A percentile compares a stretch with the other conserved stretches of the same genome.
Evolutionary conservation across 2,329 filamentous ascomycete genomes (phyloP).

Genomic region (Raffaelea deltoideospora): DNA sequence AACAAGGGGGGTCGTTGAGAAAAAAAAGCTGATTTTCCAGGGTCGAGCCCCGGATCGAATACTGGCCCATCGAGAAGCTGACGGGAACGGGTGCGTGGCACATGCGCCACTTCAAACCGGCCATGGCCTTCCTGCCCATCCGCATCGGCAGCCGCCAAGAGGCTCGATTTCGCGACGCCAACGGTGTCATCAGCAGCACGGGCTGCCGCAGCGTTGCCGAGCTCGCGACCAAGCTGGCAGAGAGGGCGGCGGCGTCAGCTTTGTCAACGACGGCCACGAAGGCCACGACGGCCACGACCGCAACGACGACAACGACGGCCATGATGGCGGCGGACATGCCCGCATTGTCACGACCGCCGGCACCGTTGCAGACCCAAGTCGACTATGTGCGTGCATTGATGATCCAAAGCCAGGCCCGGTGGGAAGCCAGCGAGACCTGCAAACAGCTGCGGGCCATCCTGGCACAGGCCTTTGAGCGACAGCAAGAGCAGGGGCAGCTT

Average conservation of each 20-base stretch:
- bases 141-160: constrained; percentile 6
- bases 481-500: too few species aligned
- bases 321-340: too few species aligned
- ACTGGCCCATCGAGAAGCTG: constrained; percentile 8
- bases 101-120: constrained; percentile 4
- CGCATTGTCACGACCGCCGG: neutral
- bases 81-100: constrained; percentile 8
- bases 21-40: too few species aligned
- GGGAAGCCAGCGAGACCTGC: constrained; percentile 7
- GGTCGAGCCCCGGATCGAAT: constrained; percentile 5
- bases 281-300: neutral
- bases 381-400: constrained; percentile 3
- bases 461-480: constrained; percentile 1
- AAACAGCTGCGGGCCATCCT: constrained; percentile 7
- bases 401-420: constrained; percentile 1
- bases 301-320: neutral
- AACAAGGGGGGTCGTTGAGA: too few species aligned
- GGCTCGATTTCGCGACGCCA: constrained; percentile 6
- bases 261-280: neutral
- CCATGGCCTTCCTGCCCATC: constrained; percentile 4
- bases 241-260: too few species aligned
- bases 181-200: constrained; percentile 1
- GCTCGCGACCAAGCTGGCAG: constrained; percentile 4
- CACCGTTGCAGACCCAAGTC: neutral
- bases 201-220: constrained; percentile 2